Conservation (phyloP, 2,329 filamentous ascomycete genomes). For the Colletotrichum brevisporum region DNA sequence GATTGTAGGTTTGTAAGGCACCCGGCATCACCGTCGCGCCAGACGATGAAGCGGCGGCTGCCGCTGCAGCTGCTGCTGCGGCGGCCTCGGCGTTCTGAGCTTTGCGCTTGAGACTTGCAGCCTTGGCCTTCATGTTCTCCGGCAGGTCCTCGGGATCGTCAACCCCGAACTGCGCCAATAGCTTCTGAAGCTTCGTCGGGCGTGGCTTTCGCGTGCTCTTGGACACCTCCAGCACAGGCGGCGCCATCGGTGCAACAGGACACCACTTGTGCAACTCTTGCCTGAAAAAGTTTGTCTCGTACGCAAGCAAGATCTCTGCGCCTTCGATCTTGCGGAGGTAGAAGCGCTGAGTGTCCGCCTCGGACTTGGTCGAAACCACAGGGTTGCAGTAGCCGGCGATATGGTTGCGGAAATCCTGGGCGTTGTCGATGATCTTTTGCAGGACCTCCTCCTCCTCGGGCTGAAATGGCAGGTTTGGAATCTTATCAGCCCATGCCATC, state of each 20-base stretch:
- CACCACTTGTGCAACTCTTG: constrained; percentile 96
- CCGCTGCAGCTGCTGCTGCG: constrained; percentile 52
- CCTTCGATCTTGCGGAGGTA: constrained; percentile 98
- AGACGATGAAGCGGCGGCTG: constrained; percentile 31
- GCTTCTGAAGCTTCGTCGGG: constrained; percentile 96
- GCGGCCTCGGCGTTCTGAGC: constrained; percentile 71
- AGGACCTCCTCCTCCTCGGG: constrained; percentile 94
- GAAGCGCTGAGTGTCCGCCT: constrained; percentile 91
- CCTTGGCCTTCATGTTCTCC: constrained; percentile 84
- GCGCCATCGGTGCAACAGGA: constrained; percentile 87
- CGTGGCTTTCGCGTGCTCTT: constrained; percentile 95
- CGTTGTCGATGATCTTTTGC: constrained; percentile 87
- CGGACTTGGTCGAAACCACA: constrained; percentile 83
- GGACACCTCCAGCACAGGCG: constrained; percentile 88
- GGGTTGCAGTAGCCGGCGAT: constrained; percentile 86
- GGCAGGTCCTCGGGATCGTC: constrained; percentile 93
- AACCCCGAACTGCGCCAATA: constrained; percentile 90
- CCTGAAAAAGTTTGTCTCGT: constrained; percentile 97
- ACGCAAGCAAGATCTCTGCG: constrained; percentile 90
- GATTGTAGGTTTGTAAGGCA: constrained; percentile 14
- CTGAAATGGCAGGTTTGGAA: constrained; percentile 87
- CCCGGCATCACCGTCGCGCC: constrained; percentile 35
- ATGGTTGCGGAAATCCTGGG: constrained; percentile 86
- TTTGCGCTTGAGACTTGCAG: constrained; percentile 80
- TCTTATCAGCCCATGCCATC: constrained; percentile 85